phyloP scores from a whole-genome alignment of 2,329 filamentous ascomycete species.

The Aspergillus uvarum region DNA sequence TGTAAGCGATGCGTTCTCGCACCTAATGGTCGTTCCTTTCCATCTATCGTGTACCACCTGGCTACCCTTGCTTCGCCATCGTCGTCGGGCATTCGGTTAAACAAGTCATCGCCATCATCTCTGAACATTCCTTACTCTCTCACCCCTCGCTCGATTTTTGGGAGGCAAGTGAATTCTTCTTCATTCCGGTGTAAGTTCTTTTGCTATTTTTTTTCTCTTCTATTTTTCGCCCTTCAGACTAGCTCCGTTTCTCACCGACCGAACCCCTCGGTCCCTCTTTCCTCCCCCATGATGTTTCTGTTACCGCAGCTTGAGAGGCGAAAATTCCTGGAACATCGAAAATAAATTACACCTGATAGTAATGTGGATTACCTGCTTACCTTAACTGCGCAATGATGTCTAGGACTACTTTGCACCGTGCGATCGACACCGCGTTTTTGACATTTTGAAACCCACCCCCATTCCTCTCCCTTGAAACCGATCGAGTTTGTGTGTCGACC shows the following conservation, averaged over 20 bases:
- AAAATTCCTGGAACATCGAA: not conserved
- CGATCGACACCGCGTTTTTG: slow-evolving; percentile 18
- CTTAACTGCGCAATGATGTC: slow-evolving; percentile 18
- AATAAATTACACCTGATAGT: not conserved
- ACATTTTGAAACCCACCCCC: slow-evolving; percentile 12
- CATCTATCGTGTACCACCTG: slow-evolving; percentile 20
- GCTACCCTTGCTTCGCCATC: slow-evolving; percentile 27
- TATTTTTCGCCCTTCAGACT: not conserved
- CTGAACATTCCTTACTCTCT: slow-evolving; percentile 18
- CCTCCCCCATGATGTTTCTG: not conserved
- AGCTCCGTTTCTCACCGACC: not conserved
- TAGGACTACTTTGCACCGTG: slow-evolving; percentile 18
- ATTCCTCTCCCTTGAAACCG: slow-evolving; percentile 17
- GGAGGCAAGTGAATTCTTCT: not conserved
- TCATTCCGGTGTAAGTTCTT: not conserved
- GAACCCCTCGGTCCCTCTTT: not conserved
- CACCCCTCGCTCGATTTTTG: slow-evolving; percentile 13
- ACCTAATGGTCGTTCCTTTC: slow-evolving; percentile 23
- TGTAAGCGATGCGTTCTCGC: slow-evolving; percentile 21
- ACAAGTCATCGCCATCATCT: slow-evolving; percentile 17
- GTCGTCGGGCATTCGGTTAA: slow-evolving; percentile 21
- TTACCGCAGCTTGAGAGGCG: not conserved
- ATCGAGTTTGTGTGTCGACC: slow-evolving; percentile 18
- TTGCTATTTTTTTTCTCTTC: not conserved
- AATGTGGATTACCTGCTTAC: slow-evolving; percentile 22